Evolutionary conservation across 768 basidiomycete genomes (phyloP).

Genomic region (Suillus americanus): DNA sequence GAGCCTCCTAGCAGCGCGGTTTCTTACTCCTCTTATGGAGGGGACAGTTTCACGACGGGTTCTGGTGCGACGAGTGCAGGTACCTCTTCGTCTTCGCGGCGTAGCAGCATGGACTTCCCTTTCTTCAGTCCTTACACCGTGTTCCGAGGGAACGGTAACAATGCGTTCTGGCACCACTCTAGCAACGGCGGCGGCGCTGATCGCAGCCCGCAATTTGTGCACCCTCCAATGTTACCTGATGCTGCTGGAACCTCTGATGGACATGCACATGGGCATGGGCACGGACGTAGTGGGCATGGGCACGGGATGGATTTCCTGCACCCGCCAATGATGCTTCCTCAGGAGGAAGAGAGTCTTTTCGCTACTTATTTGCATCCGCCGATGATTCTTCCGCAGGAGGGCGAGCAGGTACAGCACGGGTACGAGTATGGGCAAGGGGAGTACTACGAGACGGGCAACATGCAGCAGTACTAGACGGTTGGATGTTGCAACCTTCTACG

Average conservation of each 20-base stretch:
- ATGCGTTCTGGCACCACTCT: constrained; percentile 76
- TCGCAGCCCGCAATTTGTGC: constrained; percentile 56
- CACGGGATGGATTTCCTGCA: constrained; percentile 67
- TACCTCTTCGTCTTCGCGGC: constrained; percentile 52
- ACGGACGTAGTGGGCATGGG: background rate
- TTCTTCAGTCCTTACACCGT: constrained; percentile 58
- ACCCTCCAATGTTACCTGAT: constrained; percentile 66
- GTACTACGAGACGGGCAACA: constrained; percentile 34
- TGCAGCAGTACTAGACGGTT: constrained; percentile 32
- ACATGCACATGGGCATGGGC: background rate
- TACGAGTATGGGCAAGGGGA: constrained; percentile 24
- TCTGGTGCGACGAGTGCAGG: constrained; percentile 52
- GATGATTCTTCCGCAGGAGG: constrained; percentile 48
- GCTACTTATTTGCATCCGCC: constrained; percentile 55
- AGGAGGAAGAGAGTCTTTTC: constrained; percentile 65
- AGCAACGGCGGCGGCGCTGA: constrained; percentile 73
- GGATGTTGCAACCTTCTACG: background rate
- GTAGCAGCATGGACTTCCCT: constrained; percentile 64
- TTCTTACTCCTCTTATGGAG: constrained; percentile 57
- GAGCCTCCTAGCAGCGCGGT: constrained; percentile 61
- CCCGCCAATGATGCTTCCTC: constrained; percentile 56
- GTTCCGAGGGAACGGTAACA: constrained; percentile 55
- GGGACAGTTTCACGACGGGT: constrained; percentile 44
- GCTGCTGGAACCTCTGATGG: background rate
- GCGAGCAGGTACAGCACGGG: constrained; percentile 15